phyloP scores from a whole-genome alignment of 2,329 filamentous ascomycete genomes.

The Apiospora arundinis region DNA sequence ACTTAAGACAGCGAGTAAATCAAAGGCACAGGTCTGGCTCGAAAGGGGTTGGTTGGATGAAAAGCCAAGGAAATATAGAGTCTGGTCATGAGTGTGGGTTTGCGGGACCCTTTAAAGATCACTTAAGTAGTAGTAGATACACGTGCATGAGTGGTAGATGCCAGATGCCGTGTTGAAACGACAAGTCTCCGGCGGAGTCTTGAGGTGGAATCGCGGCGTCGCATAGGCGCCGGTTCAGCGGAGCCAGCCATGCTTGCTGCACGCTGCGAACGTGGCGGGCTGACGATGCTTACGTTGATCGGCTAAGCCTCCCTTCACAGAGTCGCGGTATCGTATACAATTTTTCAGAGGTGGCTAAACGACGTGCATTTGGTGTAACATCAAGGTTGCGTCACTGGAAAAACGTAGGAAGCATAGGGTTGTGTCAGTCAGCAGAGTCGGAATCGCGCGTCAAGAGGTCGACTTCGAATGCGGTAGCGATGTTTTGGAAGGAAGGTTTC shows the following conservation, averaged over 20 bases:
- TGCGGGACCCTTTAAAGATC: not conserved
- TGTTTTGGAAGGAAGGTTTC: not conserved
- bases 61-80: not conserved
- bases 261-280: not conserved
- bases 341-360: too few species aligned
- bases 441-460: too few species aligned
- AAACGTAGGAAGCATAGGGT: too few species aligned
- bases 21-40: not conserved
- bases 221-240: not conserved
- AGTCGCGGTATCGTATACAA: constrained; percentile 1
- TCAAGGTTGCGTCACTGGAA: too few species aligned
- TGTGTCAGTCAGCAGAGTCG: too few species aligned
- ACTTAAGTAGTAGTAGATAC: not conserved
- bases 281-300: not conserved
- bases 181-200: constrained; percentile 2
- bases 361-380: too few species aligned
- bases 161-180: not conserved
- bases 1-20: not conserved
- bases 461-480: not conserved
- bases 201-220: constrained; percentile 4
- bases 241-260: not conserved
- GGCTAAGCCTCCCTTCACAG: not conserved
- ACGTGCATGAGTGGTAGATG: not conserved
- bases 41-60: not conserved
- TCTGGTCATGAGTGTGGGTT: not conserved